Evolutionary conservation across 2,329 filamentous ascomycete species (phyloP).

Genomic region (Clonostachys rosea): DNA sequence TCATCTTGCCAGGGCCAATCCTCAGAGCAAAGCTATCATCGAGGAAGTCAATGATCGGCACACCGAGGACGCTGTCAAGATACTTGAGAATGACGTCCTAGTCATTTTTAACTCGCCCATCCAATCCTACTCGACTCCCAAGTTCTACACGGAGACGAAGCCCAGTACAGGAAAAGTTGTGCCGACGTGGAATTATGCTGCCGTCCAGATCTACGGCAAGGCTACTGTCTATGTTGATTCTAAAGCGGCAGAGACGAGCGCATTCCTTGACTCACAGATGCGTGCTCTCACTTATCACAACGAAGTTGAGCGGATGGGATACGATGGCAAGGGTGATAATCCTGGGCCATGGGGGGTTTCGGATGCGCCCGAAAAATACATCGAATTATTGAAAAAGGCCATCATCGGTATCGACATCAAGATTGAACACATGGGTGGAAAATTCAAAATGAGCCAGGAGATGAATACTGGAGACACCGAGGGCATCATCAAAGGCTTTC

Average conservation of each 20-base stretch:
- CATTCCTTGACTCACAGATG: conserved; percentile 47
- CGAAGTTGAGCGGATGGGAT: conserved; percentile 54
- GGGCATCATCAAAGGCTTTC: conserved; percentile 55
- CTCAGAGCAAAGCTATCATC: conserved; percentile 58
- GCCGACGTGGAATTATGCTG: conserved; percentile 67
- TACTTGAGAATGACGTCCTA: conserved; percentile 49
- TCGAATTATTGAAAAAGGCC: conserved; percentile 51
- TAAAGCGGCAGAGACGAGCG: conserved; percentile 32
- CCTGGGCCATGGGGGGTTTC: conserved; percentile 47
- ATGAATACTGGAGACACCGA: conserved; percentile 42
- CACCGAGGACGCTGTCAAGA: conserved; percentile 9
- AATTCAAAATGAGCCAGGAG: conserved; percentile 67
- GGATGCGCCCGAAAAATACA: conserved; percentile 51
- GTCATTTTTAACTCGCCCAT: conserved; percentile 55
- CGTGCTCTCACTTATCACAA: conserved; percentile 42
- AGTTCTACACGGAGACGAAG: conserved; percentile 65
- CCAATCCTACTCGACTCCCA: conserved; percentile 64
- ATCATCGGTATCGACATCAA: conserved; percentile 58
- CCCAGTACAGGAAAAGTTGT: conserved; percentile 61
- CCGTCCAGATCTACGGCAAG: conserved; percentile 58
- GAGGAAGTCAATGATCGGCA: conserved; percentile 25
- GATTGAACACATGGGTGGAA: conserved; percentile 50
- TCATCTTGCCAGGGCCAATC: conserved; percentile 59
- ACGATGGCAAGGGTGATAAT: conserved; percentile 25
- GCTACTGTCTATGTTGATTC: conserved; percentile 49